Evolutionary conservation across 352 stramenopile species (phyloP).

Genomic region (Phytophthora ramorum): DNA sequence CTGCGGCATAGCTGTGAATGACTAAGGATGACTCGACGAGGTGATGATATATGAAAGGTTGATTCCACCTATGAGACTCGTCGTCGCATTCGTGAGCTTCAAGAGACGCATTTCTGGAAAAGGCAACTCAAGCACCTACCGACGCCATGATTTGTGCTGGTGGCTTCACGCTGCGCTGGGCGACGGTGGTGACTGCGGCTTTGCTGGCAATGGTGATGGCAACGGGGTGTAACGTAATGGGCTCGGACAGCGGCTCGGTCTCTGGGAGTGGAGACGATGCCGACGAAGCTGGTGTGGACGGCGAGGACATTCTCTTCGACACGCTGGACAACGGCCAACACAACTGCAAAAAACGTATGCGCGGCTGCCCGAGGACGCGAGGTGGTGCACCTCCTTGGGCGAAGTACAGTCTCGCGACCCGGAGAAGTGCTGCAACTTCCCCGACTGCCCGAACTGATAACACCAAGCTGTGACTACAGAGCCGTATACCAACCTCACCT

Average conservation of each 20-base stretch:
- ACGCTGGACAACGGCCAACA: conserved; percentile 9
- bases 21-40: not conserved
- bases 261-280: conserved; percentile 5
- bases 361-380: conserved; percentile 49
- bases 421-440: conserved; percentile 42
- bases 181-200: conserved; percentile 2
- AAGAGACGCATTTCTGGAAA: conserved; percentile 30
- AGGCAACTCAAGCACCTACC: not conserved
- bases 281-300: not conserved
- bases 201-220: not conserved
- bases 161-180: conserved; percentile 16
- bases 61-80: not conserved
- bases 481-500: not conserved
- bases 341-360: not conserved
- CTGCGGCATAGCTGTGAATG: not conserved
- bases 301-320: conserved; percentile 8
- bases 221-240: conserved; percentile 13
- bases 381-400: conserved; percentile 30
- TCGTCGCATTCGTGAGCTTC: too few species aligned
- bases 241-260: conserved; percentile 4
- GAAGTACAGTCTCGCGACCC: conserved; percentile 34
- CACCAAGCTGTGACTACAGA: not conserved
- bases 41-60: not conserved
- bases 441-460: conserved; percentile 18
- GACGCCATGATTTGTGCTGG: conserved; percentile 4